phyloP scores from a whole-genome alignment of 768 basidiomycete species.

The Tylopilus sp. region DNA sequence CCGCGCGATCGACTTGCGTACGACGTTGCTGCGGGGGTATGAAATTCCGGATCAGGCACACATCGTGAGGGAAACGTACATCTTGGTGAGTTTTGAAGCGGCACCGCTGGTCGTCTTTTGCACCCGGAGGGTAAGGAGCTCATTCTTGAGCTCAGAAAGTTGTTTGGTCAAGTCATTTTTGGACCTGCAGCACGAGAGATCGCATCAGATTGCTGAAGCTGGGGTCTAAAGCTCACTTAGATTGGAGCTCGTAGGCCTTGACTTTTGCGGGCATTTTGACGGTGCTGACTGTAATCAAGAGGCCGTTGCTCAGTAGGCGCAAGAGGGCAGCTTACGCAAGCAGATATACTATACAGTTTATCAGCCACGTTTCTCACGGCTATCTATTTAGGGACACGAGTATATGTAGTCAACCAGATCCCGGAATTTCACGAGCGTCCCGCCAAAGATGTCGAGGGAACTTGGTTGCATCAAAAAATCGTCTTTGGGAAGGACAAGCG shows the following conservation, averaged over 20 bases:
- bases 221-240: conserved; percentile 60
- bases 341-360: conserved; percentile 38
- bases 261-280: conserved; percentile 84
- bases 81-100: conserved; percentile 94
- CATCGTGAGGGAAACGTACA: conserved; percentile 53
- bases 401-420: conserved; percentile 36
- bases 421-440: conserved; percentile 56
- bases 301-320: conserved; percentile 27
- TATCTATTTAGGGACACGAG: too few relatives aligned
- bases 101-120: conserved; percentile 98
- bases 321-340: conserved; percentile 33
- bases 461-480: conserved; percentile 25
- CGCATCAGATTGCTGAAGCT: background rate
- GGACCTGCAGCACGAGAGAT: conserved; percentile 51
- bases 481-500: background rate
- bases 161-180: conserved; percentile 97
- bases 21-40: conserved; percentile 65
- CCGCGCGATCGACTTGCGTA: conserved; percentile 98
- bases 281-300: conserved; percentile 31
- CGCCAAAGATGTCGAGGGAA: conserved; percentile 71
- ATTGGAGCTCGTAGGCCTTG: conserved; percentile 95
- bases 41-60: background rate
- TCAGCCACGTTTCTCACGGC: conserved; percentile 40
- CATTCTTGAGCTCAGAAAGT: conserved; percentile 89
- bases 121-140: conserved; percentile 91